Evolutionary conservation across 805 yeast genomes (phyloP), one percentile per base, ranked within the genome.

Genomic region (Kuraishia capsulata): DNA sequence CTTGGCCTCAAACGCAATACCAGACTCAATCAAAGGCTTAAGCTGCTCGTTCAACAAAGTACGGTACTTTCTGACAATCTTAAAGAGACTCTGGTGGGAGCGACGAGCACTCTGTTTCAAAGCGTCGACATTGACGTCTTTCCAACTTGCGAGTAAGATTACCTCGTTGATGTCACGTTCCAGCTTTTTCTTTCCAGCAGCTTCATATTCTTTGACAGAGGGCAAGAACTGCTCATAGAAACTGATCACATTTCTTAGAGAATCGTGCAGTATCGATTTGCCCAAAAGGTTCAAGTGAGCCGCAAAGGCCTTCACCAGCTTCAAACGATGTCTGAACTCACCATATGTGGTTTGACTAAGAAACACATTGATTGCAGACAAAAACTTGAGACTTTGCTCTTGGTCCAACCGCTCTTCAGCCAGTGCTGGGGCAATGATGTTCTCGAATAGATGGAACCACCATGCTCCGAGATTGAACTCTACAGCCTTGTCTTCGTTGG

Each of bases 361-460:
- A 56, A 86, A 90, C 2, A 83, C 50, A 44, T 81, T 83, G 44
- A 92, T 62, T 0, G 92, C 83, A 2, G 78, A 51, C 36, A 76
- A 57, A 11, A 78, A 54, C 17, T 57, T 56, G 5, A 51, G 42
- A 20, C 58, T 44, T 33, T 61, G 61, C 26, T 52, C 46, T 3
- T 44, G 50, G 18, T 49, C 54, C 17, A 61, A 68, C 5, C 58
- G 61, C 3, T 57, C 56, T 10, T 62, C 69, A 9, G 58, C 64
- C 13, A 64, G 56, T 5, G 61, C 50, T 4, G 78, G 77, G 13
- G 80, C 52, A 29, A 83, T 62, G n/a, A 88, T 70, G 8, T 79
- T 76, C 54, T 92, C 97, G 53, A 81, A 92, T 36, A 92, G 64
- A 53, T 88, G 77, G 62, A 80, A 92, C 95, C 96, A 90, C 92